Percentiles rank a stretch among this genome's conserved stretches.
phyloP scores from a whole-genome alignment of 495 filamentous ascomycete genomes.

The Penicillium soppii region DNA sequence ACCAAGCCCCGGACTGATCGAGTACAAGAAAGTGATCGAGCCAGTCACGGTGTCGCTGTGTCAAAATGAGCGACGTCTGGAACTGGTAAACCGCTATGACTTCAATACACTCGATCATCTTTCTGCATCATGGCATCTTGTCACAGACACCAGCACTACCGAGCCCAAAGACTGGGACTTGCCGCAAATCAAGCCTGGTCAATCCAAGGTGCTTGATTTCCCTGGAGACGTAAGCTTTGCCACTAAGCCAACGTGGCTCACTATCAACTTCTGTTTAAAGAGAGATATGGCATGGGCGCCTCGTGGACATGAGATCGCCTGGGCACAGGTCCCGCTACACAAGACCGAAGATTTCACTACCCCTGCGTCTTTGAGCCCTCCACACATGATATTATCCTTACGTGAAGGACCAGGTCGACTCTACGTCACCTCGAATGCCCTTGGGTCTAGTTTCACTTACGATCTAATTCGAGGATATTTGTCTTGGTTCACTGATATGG shows the following conservation, averaged over 20 bases:
- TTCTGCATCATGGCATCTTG: slow-evolving; percentile 42
- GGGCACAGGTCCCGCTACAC: slow-evolving; percentile 44
- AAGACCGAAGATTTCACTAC: not conserved
- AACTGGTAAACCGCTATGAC: slow-evolving; percentile 54
- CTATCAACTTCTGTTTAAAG: slow-evolving; percentile 42
- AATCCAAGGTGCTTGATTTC: slow-evolving; percentile 13
- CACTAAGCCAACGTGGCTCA: slow-evolving; percentile 33
- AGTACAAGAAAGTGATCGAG: slow-evolving; percentile 62
- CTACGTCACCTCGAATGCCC: slow-evolving; percentile 5
- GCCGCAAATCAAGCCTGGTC: slow-evolving; percentile 2
- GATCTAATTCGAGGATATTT: slow-evolving; percentile 20
- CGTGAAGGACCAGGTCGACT: not conserved
- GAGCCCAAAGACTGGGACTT: not conserved
- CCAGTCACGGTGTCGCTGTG: slow-evolving; percentile 38
- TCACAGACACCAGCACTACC: slow-evolving; percentile 35
- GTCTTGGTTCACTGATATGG: slow-evolving; percentile 11
- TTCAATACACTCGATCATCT: slow-evolving; percentile 52
- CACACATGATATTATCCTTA: slow-evolving; percentile 7
- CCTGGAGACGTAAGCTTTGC: slow-evolving; percentile 11
- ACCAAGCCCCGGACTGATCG: slow-evolving; percentile 57
- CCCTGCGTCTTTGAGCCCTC: slow-evolving; percentile 20
- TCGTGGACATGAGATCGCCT: slow-evolving; percentile 49
- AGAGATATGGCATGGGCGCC: slow-evolving; percentile 43
- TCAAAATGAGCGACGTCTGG: slow-evolving; percentile 27
- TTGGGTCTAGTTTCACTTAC: slow-evolving; percentile 14